These are phyloP conservation scores for Trametes polyzona DNA, from an alignment of 1,284 basidiomycete species.

Conservation along the genomic window DNA sequence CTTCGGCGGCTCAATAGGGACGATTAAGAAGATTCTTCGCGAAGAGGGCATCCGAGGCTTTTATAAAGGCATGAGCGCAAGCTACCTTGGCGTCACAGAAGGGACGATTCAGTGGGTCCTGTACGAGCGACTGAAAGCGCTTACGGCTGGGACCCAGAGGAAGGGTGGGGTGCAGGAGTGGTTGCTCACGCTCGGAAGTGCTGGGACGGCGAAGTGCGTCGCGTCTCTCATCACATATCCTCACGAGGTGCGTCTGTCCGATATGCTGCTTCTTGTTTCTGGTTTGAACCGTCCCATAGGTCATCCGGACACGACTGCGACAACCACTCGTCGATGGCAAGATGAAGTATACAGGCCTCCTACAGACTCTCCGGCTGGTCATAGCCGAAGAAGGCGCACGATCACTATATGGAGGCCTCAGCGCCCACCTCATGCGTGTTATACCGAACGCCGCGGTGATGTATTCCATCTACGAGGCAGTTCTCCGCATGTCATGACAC, in stretches of 20 bases:
- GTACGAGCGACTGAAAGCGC: conserved; percentile 84
- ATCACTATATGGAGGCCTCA: conserved; percentile 90
- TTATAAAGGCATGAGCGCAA: conserved; percentile 95
- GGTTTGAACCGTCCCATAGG: conserved; percentile 46
- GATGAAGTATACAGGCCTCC: conserved; percentile 85
- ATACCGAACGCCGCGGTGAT: conserved; percentile 98
- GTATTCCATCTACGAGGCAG: conserved; percentile 86
- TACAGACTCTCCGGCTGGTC: conserved; percentile 86
- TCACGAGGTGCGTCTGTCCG: conserved; percentile 73
- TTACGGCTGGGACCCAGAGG: conserved; percentile 58
- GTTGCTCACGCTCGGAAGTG: conserved; percentile 86
- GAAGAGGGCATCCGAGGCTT: conserved; percentile 89
- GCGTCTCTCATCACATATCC: conserved; percentile 96
- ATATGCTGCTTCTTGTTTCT: neutral
- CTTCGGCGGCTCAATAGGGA: conserved; percentile 61
- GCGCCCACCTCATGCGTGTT: conserved; percentile 94
- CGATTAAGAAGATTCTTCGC: conserved; percentile 74
- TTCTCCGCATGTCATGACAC: conserved; percentile 57
- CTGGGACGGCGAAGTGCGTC: conserved; percentile 92
- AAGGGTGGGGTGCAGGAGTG: conserved; percentile 66
- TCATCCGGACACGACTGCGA: conserved; percentile 89
- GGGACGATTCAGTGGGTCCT: conserved; percentile 98
- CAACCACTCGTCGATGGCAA: conserved; percentile 81
- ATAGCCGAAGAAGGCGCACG: conserved; percentile 89
- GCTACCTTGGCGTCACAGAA: conserved; percentile 95